Conservation (phyloP, 1,284 basidiomycete genomes). For the Ganoderma multipileum region DNA sequence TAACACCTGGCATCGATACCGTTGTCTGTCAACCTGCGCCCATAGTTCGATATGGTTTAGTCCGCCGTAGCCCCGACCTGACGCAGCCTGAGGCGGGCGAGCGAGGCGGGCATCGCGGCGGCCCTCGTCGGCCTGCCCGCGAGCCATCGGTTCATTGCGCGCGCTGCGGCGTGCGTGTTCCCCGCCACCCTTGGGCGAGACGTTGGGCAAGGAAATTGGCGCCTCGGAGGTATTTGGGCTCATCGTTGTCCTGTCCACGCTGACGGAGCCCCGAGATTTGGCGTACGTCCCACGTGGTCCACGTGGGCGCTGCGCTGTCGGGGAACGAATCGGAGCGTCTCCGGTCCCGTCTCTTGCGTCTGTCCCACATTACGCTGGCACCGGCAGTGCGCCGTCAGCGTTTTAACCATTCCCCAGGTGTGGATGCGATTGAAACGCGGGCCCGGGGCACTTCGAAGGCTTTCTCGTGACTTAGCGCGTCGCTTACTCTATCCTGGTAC, state of each 20-base stretch:
- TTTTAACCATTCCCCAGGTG: neutral
- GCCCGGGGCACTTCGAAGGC: neutral
- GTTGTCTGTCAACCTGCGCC: slow-evolving; percentile 6
- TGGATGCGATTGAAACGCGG: neutral
- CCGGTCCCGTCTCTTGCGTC: neutral
- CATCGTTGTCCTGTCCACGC: neutral
- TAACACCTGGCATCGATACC: slow-evolving; percentile 1
- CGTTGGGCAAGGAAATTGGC: neutral
- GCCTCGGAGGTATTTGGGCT: neutral
- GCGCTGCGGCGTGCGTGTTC: neutral
- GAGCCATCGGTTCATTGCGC: neutral
- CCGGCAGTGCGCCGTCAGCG: neutral
- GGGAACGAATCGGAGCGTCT: neutral
- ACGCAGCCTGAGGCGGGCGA: neutral
- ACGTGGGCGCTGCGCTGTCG: neutral
- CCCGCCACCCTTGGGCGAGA: neutral
- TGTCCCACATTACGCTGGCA: neutral
- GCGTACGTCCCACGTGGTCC: neutral
- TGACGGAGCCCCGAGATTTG: neutral
- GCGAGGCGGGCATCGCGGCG: neutral
- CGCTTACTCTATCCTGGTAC: neutral
- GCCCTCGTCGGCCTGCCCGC: neutral
- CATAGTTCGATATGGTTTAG: slow-evolving; percentile 4
- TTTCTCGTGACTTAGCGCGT: neutral
- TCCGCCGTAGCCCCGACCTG: neutral